Conservation (phyloP, 768 basidiomycete genomes). For the Xerocomellus dryophilus region DNA sequence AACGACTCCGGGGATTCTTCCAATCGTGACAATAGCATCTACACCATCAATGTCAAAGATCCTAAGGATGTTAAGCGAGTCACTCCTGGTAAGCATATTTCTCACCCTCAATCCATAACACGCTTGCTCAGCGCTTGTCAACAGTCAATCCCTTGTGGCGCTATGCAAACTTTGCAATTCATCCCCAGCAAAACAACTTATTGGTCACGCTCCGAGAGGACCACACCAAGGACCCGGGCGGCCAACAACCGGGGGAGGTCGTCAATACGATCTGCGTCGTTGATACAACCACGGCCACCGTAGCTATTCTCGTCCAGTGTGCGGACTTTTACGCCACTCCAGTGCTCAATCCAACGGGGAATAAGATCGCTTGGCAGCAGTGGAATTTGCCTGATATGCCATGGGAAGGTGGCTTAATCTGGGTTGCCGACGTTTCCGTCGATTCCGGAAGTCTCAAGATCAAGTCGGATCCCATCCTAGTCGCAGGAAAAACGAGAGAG, state of each 20-base stretch:
- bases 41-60: slow-evolving; percentile 17
- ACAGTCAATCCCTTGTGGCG: slow-evolving; percentile 30
- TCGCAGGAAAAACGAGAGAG: slow-evolving; percentile 47
- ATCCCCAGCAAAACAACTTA: slow-evolving; percentile 48
- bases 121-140: slow-evolving; percentile 4
- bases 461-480: slow-evolving; percentile 33
- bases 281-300: slow-evolving; percentile 38
- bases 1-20: slow-evolving; percentile 33
- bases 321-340: slow-evolving; percentile 68
- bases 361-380: slow-evolving; percentile 53
- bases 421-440: slow-evolving; percentile 42
- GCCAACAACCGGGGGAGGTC: slow-evolving; percentile 34
- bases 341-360: slow-evolving; percentile 55
- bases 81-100: slow-evolving; percentile 55
- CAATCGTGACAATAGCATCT: slow-evolving; percentile 43
- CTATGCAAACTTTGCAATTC: slow-evolving; percentile 50
- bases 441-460: slow-evolving; percentile 12
- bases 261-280: slow-evolving; percentile 54
- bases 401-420: slow-evolving; percentile 58
- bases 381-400: slow-evolving; percentile 69
- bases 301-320: slow-evolving; percentile 44
- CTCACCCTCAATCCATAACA: not conserved
- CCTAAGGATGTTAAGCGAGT: slow-evolving; percentile 15
- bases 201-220: slow-evolving; percentile 64
- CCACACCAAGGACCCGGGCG: slow-evolving; percentile 40